These are phyloP conservation scores for Cadophora malorum DNA, from an alignment of 2,329 filamentous ascomycete genomes.

Conservation along the genomic window DNA sequence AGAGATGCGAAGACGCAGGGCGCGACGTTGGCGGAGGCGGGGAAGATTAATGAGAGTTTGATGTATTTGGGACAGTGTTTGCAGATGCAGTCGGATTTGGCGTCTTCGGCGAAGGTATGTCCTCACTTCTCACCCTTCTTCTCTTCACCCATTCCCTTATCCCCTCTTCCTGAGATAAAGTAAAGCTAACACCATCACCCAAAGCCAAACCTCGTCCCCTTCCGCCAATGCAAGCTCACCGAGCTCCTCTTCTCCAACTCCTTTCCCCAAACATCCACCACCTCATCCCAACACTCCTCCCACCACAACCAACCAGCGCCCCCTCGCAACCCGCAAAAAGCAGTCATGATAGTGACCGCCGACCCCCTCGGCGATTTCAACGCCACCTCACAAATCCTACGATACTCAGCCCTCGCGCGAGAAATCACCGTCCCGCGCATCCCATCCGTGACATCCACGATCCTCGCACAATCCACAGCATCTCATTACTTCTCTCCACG, in stretches of 20 bases:
- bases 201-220: slow-evolving; percentile 76
- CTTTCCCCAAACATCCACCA: slow-evolving; percentile 57
- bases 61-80: slow-evolving; percentile 99
- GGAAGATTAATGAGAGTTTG: slow-evolving; percentile 97
- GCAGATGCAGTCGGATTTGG: slow-evolving; percentile 88
- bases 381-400: slow-evolving; percentile 92
- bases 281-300: slow-evolving; percentile 13
- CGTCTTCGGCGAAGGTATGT: slow-evolving; percentile 73
- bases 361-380: slow-evolving; percentile 95
- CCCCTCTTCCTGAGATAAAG: neutral
- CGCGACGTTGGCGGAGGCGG: slow-evolving; percentile 89
- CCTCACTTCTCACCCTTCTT: neutral
- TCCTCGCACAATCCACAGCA: slow-evolving; percentile 48
- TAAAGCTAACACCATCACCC: slow-evolving; percentile 26
- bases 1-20: slow-evolving; percentile 94
- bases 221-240: slow-evolving; percentile 84
- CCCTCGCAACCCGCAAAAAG: slow-evolving; percentile 76
- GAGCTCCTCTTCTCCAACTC: slow-evolving; percentile 89
- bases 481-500: slow-evolving; percentile 37
- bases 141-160: neutral
- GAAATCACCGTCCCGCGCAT: slow-evolving; percentile 92
- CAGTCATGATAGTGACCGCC: slow-evolving; percentile 95
- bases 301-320: slow-evolving; percentile 47
- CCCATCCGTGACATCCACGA: slow-evolving; percentile 79
- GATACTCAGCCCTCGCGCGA: slow-evolving; percentile 90